Base-by-base conservation (phyloP, 2,329 filamentous ascomycete genomes). In the Fusarium sororula region DNA sequence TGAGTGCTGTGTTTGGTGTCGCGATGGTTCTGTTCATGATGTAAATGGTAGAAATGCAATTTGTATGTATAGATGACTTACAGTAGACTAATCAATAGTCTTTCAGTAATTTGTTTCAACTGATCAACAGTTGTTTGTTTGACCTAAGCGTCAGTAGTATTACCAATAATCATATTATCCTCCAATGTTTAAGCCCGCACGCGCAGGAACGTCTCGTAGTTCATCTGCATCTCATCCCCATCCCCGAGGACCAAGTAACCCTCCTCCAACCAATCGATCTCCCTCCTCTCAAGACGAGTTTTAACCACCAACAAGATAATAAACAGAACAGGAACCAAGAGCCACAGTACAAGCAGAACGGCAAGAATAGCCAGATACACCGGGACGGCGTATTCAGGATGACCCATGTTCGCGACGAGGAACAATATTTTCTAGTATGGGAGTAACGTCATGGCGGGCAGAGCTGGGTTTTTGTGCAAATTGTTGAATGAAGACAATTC, bases 321-420 rank as follows among this genome's bases (percentile, higher is more conserved):
- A 39, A 77, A 77, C 3, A 68, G 6, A 3, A 66, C 28, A 17
- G 76, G 76, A 11, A 78, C 24, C 3, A 57, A n/a, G 6, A 77
- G 54, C 75, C 75, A 77, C 18, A 77, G 18, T 0, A 68, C n/a
- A 10, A 78, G 47, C 10, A 75, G 39, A 28, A 72, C 41, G 24
- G 57, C 50, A 10, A 77, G 62, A n/a, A 77, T 54, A 5, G 54
- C 38, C 51, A 75, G 44, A 18, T 77, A 77, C 4, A 78, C 62
- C 13, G 70, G 66, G 37, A 78, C 54, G 12, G 66, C 75, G 37
- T 72, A 68, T 50, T 72, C 72, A 26, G 73, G 66, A 59, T 68
- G 58, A 38, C 63, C 30, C 75, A 77, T 77, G 38, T 45, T 74
- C 35, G 32, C 41, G 37, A 54, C 7, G 51, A 66, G 32, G 32